Conservation (phyloP, 139 green algal genomes). For the Chlamydomonas sphaeroides region DNA sequence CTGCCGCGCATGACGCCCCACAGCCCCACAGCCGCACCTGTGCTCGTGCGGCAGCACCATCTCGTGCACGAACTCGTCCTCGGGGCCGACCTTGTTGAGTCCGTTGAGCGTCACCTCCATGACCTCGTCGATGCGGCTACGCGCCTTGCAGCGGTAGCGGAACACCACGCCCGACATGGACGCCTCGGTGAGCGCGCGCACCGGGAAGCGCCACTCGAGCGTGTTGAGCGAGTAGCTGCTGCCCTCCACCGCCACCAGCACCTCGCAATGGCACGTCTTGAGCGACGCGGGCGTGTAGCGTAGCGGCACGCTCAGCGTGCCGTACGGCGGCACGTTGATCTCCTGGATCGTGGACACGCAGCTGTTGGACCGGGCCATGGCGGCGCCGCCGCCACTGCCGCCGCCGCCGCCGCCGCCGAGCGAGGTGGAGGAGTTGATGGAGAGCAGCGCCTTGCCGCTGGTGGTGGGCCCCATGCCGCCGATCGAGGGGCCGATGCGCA, state of each 20-base stretch:
- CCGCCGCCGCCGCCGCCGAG: neutral
- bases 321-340: constrained; percentile 17
- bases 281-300: constrained; percentile 14
- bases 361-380: neutral
- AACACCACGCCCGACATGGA: constrained; percentile 10
- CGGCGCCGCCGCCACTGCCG: no score
- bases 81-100: constrained; percentile 29
- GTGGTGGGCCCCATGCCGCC: neutral
- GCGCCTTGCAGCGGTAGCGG: constrained; percentile 39
- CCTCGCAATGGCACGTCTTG: constrained; percentile 16
- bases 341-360: neutral
- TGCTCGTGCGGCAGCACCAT: constrained; percentile 46
- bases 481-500: neutral
- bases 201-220: constrained; percentile 41
- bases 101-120: constrained; percentile 62
- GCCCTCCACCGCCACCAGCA: constrained; percentile 39
- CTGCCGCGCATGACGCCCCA: neutral
- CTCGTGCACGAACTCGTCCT: constrained; percentile 64
- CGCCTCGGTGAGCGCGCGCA: constrained; percentile 19
- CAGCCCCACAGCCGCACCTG: neutral
- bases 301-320: constrained; percentile 33
- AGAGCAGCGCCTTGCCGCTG: neutral
- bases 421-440: neutral
- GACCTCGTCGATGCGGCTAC: constrained; percentile 37
- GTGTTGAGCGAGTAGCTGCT: constrained; percentile 39